Conservation (phyloP, 139 green algal genomes). For the Coccomyxa sp. region DNA sequence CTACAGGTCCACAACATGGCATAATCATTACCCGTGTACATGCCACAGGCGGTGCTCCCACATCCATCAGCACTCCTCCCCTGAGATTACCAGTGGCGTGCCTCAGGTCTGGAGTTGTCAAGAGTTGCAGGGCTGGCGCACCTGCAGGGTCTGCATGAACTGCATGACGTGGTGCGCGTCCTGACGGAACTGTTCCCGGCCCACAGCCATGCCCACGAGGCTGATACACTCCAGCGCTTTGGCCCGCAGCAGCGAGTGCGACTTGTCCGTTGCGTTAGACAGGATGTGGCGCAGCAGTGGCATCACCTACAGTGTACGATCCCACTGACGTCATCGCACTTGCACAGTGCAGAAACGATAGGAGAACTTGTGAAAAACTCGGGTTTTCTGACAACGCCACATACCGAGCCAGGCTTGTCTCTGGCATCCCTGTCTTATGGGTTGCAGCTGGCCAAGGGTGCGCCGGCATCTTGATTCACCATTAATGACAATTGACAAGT, state of each 20-base stretch:
- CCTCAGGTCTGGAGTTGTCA: too few relatives aligned
- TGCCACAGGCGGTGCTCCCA: too few relatives aligned
- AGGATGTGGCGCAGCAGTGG: slow-evolving; percentile 88
- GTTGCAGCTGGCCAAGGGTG: neutral
- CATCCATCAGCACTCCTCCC: too few relatives aligned
- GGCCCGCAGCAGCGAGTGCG: slow-evolving; percentile 79
- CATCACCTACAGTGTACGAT: slow-evolving; percentile 59
- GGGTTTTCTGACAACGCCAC: too few relatives aligned
- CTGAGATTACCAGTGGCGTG: too few relatives aligned
- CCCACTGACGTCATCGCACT: too few relatives aligned
- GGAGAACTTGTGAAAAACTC: too few relatives aligned
- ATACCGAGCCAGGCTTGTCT: too few relatives aligned
- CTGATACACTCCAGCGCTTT: slow-evolving; percentile 97
- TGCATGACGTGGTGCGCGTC: slow-evolving; percentile 88
- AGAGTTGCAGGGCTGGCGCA: neutral
- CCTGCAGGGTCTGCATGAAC: slow-evolving; percentile 78
- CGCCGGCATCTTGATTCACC: neutral
- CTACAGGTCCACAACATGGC: too few relatives aligned
- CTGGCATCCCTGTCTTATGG: too few relatives aligned
- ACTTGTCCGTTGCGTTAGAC: slow-evolving; percentile 46
- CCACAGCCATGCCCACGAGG: slow-evolving; percentile 97
- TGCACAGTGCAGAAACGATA: neutral
- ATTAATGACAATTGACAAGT: too few relatives aligned
- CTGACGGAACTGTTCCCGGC: slow-evolving; percentile 79
- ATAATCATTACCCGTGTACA: too few relatives aligned